Evolutionary conservation across 306 rosid species (phyloP).

Genomic region (Styphnolobium japonicum): DNA sequence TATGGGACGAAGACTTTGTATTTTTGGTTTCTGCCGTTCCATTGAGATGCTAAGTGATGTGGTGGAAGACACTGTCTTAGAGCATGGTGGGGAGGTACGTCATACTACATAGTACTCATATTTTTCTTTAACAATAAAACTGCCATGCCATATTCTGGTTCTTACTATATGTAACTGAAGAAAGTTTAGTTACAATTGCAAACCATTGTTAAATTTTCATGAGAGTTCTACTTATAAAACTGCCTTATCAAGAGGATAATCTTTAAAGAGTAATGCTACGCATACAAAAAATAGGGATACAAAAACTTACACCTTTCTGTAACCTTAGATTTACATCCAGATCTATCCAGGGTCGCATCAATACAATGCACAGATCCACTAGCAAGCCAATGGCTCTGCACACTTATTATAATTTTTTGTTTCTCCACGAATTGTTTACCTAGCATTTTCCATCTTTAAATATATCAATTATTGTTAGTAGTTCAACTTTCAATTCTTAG

Average conservation of each 20-base stretch:
- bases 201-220: not conserved
- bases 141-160: not conserved
- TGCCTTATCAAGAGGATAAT: not conserved
- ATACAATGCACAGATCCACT: not conserved
- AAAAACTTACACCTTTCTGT: not conserved
- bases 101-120: not conserved
- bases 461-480: not conserved
- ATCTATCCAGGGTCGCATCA: not conserved
- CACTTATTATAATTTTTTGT: not conserved
- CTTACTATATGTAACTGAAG: constrained; percentile 10
- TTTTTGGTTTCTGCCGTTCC: constrained; percentile 93
- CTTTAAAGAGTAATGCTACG: not conserved
- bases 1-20: constrained; percentile 85
- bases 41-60: constrained; percentile 97
- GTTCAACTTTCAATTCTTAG: not conserved
- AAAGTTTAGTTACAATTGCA: not conserved
- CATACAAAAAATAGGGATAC: not conserved
- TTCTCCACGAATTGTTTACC: not conserved
- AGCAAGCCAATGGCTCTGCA: not conserved
- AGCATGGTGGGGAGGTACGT: constrained; percentile 95
- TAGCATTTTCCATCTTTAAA: not conserved
- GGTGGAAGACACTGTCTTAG: constrained; percentile 91
- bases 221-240: not conserved
- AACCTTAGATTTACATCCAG: not conserved
- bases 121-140: constrained; percentile 1